These are phyloP conservation scores for Phenoliferia sp. DNA, from an alignment of 1,284 basidiomycete species.

Conservation along the genomic window DNA sequence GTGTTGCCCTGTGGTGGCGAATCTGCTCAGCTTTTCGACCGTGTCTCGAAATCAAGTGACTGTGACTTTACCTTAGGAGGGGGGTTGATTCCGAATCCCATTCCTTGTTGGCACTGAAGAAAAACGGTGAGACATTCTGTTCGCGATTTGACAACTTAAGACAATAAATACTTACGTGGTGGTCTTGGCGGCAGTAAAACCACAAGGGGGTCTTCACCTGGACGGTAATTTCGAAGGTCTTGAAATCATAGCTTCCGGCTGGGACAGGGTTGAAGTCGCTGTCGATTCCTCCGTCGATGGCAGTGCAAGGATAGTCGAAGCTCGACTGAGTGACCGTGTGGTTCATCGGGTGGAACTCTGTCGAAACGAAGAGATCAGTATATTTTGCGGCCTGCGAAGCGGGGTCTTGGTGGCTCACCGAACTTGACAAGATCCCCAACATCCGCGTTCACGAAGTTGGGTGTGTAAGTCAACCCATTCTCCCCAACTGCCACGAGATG, in stretches of 20 bases:
- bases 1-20: background rate
- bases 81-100: constrained; percentile 1
- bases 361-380: background rate
- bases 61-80: background rate
- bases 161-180: background rate
- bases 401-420: background rate
- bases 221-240: background rate
- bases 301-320: background rate
- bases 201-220: background rate
- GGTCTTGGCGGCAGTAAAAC: background rate
- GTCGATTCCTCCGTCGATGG: background rate
- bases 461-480: background rate
- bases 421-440: background rate
- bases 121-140: background rate
- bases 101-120: background rate
- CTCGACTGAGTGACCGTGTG: background rate
- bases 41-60: background rate
- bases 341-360: constrained; percentile 3
- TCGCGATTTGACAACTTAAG: background rate
- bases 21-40: background rate
- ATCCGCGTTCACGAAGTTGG: background rate
- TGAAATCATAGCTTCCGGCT: background rate
- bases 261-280: background rate
- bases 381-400: background rate
- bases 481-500: background rate